Percentiles rank a stretch among this genome's conserved stretches.
Evolutionary conservation across 2,329 filamentous ascomycete species (phyloP).

Genomic region (Colletotrichum acutatum): DNA sequence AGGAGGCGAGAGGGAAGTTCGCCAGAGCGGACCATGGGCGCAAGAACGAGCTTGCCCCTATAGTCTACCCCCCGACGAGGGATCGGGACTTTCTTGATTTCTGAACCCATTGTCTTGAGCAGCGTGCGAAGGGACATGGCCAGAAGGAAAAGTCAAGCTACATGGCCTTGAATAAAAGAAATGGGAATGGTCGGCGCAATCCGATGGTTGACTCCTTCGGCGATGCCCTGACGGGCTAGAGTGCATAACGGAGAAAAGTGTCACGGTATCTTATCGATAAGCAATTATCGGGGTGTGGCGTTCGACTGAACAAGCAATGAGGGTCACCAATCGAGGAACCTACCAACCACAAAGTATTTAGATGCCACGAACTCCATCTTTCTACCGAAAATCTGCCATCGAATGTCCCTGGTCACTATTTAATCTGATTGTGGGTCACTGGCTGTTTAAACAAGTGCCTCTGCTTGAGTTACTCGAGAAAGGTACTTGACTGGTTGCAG

Average conservation of each 20-base stretch:
- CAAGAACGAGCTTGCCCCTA: conserved; percentile 91
- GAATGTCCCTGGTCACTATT: no score
- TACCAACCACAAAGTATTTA: not conserved
- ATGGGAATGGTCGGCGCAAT: conserved; percentile 14
- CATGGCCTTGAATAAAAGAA: not conserved
- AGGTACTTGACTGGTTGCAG: not conserved
- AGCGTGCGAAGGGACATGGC: conserved; percentile 41
- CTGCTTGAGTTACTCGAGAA: not conserved
- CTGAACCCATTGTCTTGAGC: conserved; percentile 66
- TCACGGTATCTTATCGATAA: conserved; percentile 32
- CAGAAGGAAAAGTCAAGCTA: not conserved
- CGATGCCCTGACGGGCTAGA: conserved; percentile 33
- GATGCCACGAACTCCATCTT: not conserved
- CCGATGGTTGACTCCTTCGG: conserved; percentile 17
- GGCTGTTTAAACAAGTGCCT: not conserved
- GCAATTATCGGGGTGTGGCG: not conserved
- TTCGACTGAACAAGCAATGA: not conserved
- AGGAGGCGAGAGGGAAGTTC: conserved; percentile 91
- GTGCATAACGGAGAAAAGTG: conserved; percentile 22
- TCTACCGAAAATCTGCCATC: not conserved
- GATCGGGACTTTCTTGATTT: conserved; percentile 79
- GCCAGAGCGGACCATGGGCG: conserved; percentile 98
- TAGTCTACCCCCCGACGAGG: conserved; percentile 92
- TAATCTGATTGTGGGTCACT: not conserved
- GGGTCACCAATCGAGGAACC: not conserved